A percentile compares a stretch with the other conserved stretches of the same genome.
Conservation (phyloP, 163 green algal species). For the Scenedesmus sp. region DNA sequence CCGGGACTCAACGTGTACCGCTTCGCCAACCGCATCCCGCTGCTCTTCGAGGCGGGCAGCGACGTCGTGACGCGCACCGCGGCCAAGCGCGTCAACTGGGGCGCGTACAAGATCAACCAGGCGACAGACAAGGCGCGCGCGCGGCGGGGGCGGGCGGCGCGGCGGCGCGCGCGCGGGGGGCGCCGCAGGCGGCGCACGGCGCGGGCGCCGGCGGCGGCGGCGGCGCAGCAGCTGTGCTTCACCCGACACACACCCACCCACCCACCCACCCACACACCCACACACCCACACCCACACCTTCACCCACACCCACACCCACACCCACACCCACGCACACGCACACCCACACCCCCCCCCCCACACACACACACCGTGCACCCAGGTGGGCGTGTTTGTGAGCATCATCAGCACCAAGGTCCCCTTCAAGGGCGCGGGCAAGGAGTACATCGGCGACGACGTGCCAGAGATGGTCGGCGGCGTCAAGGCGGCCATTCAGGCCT, state of each 20-base stretch:
- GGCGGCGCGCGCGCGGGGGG: not conserved
- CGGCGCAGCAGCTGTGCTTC: not conserved
- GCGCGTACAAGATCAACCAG: slow-evolving; percentile 97
- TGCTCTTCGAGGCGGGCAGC: slow-evolving; percentile 93
- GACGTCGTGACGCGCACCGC: slow-evolving; percentile 95
- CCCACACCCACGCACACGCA: no score
- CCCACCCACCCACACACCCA: no score
- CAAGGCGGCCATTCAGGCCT: slow-evolving; percentile 81
- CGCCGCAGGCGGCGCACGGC: not conserved
- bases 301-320: no score
- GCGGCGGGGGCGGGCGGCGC: not conserved
- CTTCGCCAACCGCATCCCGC: slow-evolving; percentile 98
- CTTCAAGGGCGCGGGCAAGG: slow-evolving; percentile 98
- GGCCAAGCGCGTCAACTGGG: slow-evolving; percentile 93
- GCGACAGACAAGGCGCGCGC: slow-evolving; percentile 74
- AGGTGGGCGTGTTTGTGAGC: slow-evolving; percentile 96
- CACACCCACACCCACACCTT: no score
- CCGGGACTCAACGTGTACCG: slow-evolving; percentile 93
- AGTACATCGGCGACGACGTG: slow-evolving; percentile 98
- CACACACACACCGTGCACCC: no score
- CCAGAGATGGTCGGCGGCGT: slow-evolving; percentile 91
- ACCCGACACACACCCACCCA: not conserved
- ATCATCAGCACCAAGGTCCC: slow-evolving; percentile 98
- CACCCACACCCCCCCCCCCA: no score
- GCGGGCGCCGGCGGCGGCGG: not conserved